Conservation (phyloP, 352 stramenopile genomes). For the Phytopythium montanum region DNA sequence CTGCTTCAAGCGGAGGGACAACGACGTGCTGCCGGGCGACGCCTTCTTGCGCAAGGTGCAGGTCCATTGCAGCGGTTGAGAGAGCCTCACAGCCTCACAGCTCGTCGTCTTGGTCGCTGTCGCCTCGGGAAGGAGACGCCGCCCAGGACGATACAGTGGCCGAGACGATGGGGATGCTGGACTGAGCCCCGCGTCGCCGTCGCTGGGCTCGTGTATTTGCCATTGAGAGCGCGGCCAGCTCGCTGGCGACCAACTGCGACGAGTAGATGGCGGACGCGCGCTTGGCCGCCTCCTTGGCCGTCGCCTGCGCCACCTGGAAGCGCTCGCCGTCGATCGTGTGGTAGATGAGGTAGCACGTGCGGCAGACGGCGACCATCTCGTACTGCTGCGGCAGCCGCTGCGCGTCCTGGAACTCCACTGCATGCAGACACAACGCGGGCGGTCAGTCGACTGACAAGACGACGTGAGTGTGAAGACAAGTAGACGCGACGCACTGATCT, state of each 20-base stretch:
- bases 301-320: conserved; percentile 36
- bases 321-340: conserved; percentile 43
- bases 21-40: conserved; percentile 59
- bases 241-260: conserved; percentile 27
- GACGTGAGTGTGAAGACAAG: not conserved
- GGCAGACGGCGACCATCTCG: conserved; percentile 44
- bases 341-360: conserved; percentile 46
- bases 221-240: conserved; percentile 11
- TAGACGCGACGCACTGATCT: conserved; percentile 13
- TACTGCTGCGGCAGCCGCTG: conserved; percentile 40
- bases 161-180: not conserved
- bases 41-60: conserved; percentile 54
- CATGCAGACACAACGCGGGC: not conserved
- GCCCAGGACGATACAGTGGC: not conserved
- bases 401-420: conserved; percentile 50
- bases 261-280: conserved; percentile 23
- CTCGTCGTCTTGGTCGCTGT: not conserved
- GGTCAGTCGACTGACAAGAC: not conserved
- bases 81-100: too few relatives aligned
- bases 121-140: not conserved
- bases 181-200: not conserved
- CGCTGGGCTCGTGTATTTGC: not conserved
- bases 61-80: conserved; percentile 32
- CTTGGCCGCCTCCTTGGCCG: conserved; percentile 21
- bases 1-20: conserved; percentile 67